These are phyloP conservation scores for Cystobasidium sp. DNA, from an alignment of 1,284 basidiomycete species.

Conservation along the genomic window DNA sequence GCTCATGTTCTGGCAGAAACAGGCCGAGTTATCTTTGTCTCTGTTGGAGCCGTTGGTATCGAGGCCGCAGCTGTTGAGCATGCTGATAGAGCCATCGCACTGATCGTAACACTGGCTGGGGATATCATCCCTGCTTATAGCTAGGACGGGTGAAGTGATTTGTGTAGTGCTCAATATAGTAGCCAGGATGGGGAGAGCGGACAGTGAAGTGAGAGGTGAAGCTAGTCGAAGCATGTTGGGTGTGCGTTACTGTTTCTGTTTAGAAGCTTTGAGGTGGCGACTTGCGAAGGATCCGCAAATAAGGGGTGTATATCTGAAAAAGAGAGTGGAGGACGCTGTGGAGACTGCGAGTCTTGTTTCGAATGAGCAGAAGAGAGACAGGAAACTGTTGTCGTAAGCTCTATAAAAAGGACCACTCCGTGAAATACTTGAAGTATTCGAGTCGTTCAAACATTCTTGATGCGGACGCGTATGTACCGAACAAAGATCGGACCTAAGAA, in stretches of 20 bases:
- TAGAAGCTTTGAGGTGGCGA: neutral
- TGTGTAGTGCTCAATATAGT: neutral
- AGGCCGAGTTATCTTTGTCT: constrained; percentile 19
- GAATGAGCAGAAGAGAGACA: neutral
- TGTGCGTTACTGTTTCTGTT: neutral
- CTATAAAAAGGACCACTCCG: neutral
- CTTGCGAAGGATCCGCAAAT: too few relatives aligned
- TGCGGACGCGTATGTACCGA: neutral
- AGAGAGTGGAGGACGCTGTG: neutral
- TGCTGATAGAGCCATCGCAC: constrained; percentile 18
- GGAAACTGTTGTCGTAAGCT: neutral
- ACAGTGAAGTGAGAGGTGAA: neutral
- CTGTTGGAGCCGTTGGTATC: constrained; percentile 18
- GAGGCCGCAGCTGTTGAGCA: constrained; percentile 34
- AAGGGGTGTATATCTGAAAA: too few relatives aligned
- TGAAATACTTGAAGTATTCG: neutral
- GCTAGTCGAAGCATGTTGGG: constrained; percentile 14
- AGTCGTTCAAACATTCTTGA: neutral
- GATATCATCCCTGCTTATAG: constrained; percentile 12
- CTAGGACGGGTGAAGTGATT: neutral
- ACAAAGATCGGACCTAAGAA: neutral
- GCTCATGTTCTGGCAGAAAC: constrained; percentile 26
- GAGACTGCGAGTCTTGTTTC: neutral
- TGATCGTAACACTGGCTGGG: constrained; percentile 3
- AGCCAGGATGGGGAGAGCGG: neutral